Evolutionary conservation across 2,329 filamentous ascomycete species (phyloP).

Genomic region (Dactylellina parvicollis): DNA sequence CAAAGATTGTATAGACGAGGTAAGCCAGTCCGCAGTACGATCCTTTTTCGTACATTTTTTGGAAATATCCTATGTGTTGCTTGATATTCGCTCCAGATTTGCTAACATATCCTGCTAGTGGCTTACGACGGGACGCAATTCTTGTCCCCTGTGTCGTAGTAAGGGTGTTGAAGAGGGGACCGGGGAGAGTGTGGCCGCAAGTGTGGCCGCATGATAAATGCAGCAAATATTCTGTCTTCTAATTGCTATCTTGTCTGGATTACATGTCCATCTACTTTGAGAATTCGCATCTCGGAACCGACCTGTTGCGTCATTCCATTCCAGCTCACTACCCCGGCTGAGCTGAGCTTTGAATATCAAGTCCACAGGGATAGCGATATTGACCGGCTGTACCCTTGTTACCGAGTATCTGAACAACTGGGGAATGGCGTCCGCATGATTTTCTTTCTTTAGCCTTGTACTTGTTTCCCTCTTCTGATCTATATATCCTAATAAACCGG

Average conservation of each 20-base stretch:
- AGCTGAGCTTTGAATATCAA: no score
- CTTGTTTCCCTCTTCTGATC: constrained; percentile 22
- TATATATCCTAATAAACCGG: constrained; percentile 6
- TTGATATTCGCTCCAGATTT: constrained; percentile 12
- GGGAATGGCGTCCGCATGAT: no score
- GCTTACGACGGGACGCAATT: constrained; percentile 74
- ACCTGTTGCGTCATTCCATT: constrained; percentile 27
- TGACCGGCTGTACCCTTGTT: no score
- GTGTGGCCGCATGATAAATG: not conserved
- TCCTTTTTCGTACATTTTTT: no score
- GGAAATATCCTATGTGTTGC: constrained; percentile 53
- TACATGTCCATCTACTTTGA: no score
- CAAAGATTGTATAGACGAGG: constrained; percentile 75
- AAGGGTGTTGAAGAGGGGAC: constrained; percentile 62
- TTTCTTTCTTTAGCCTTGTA: constrained; percentile 32
- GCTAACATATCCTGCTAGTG: constrained; percentile 65
- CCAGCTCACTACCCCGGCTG: no score
- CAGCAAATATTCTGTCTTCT: not conserved
- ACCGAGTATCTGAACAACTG: no score
- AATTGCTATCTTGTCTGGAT: not conserved
- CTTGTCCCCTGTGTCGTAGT: constrained; percentile 71
- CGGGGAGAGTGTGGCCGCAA: constrained; percentile 6
- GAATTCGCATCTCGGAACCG: not conserved
- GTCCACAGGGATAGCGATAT: no score
- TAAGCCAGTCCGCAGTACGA: constrained; percentile 60